Base-by-base conservation (phyloP, 306 rosid genomes). In the Glycine soja region DNA sequence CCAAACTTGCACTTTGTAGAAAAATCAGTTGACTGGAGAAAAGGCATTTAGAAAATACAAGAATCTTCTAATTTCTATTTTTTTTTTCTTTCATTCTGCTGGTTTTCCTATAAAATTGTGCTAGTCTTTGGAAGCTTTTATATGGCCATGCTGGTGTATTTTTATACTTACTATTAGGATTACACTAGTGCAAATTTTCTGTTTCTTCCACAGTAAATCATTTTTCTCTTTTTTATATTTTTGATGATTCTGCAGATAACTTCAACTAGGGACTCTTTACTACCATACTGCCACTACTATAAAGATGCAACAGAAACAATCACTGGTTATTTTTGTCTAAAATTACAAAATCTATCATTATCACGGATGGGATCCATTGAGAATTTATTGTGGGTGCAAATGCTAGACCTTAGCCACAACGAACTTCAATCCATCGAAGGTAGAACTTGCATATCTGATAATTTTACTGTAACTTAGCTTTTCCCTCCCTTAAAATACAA, bases 381-480 rank as follows among this genome's bases (percentile, higher is more conserved):
- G 79, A 89, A 82, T 83, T 84, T 90, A 58, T 70, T 90, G 77
- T 93, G 98, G 99, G 93, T 95, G 70, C 97, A 86, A 87, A 84
- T 91, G 88, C 91, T 95, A 52, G 98, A 95, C 84, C 96, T 93
- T 81, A 90, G 94, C 87, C 88, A 90, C 89, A 95, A 95, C 11
- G 89, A 91, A 87, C 92, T 94, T 83, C 85, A 15, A 80, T 94
- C 97, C 71, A 76, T 90, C 84, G 96, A 94, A 88, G 97, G 97
- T 92, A 87, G 34, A 52, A 47, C 65, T 62, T 85, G 24, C 74
- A 61, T 67, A 45, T 74, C 56, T 19, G 40, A 32, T 48, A 63
- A 70, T 7, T 68, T 59, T 11, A 7, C 48, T 4, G 16, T 50
- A 50, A 43, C 74, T 76, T 65, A 81, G 48, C 43, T 83, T 81